These are phyloP conservation scores for Cinchona pubescens DNA, from an alignment of 257 asterid species.

Conservation along the genomic window DNA sequence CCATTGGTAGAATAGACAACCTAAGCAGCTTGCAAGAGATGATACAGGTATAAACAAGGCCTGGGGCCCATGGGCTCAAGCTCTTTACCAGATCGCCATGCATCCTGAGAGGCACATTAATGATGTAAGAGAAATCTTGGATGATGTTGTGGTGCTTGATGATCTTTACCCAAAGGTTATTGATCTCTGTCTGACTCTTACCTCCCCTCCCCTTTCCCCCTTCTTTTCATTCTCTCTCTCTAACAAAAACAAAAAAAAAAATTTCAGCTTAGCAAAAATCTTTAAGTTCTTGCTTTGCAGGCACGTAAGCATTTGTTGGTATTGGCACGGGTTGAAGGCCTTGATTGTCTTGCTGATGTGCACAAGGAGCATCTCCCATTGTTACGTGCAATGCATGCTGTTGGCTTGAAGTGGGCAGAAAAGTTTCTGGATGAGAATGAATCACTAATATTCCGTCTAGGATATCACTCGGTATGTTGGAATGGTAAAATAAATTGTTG, in stretches of 20 bases:
- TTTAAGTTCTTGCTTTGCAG: slow-evolving; percentile 34
- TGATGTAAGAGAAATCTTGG: slow-evolving; percentile 49
- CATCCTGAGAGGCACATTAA: slow-evolving; percentile 58
- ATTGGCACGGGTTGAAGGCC: slow-evolving; percentile 66
- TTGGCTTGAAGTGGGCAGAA: slow-evolving; percentile 77
- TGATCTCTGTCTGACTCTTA: slow-evolving; percentile 6
- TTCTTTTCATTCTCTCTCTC: not conserved
- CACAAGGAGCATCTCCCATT: slow-evolving; percentile 53
- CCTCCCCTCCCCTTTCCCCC: slow-evolving; percentile 16
- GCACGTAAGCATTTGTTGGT: slow-evolving; percentile 73
- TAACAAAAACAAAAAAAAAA: not conserved
- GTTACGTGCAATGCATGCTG: slow-evolving; percentile 61
- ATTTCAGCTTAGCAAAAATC: not conserved
- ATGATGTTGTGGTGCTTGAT: slow-evolving; percentile 68
- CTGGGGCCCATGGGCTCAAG: slow-evolving; percentile 66
- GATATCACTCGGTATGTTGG: slow-evolving; percentile 70
- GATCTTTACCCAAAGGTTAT: slow-evolving; percentile 94
- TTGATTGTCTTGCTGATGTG: slow-evolving; percentile 65
- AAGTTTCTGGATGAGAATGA: slow-evolving; percentile 49
- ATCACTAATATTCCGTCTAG: slow-evolving; percentile 71
- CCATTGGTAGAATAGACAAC: slow-evolving; percentile 15
- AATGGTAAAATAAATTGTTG: not conserved
- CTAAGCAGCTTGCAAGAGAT: slow-evolving; percentile 22
- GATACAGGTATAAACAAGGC: slow-evolving; percentile 30
- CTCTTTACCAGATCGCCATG: slow-evolving; percentile 73